Evolutionary conservation across 1,139 yeast species (phyloP), one percentile per base, ranked within the genome.

Genomic region (Taphrina flavorubra): DNA sequence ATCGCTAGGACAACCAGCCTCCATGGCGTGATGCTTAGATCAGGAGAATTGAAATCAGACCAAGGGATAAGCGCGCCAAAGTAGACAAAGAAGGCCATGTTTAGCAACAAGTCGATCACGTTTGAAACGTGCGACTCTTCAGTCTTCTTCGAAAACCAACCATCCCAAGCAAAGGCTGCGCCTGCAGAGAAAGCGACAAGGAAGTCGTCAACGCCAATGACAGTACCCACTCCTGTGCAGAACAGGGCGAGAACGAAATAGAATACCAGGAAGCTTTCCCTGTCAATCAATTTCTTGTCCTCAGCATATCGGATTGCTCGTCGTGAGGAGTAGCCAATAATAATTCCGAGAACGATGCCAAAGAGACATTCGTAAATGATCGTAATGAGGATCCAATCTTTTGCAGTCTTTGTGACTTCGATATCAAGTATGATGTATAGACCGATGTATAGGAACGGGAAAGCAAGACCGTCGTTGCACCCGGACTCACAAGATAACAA

Each of bases 391-490:
- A 94, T 82, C 95, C 97, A 94, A 72, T 94, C 71, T 37, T 68
- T 57, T 5, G 69, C 70, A 16, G 67, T 69, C 10, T 68, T 55
- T 14, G 70, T 60, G 13, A 61, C 64, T 16, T 65, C 60, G 42
- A 68, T 60, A 25, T 65, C 65, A 31, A 68, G 62, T 14, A 72
- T 55, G n/a, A 72, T 65, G 75, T 87, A 84, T 68, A 92, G 77
- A 0, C 97, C 87, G 65, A 92, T 80, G 74, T 83, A 92, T 55
- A 92, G 90, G 76, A 94, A 94, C 0, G 99, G 99, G 77, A 92
- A 92, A 0, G 99, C 98, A 95, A 94, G 90, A 68, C 99, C 99
- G 76, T 94, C 99, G 78, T 94, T 94, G 79, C 97, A 92, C 10
- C 97, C 98, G 0, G 97, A 91, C 77, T 94, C 99, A 0, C 98